Evolutionary conservation across 2,329 filamentous ascomycete genomes (phyloP), one percentile per base, ranked within the genome.

Genomic region (Arachnopeziza araneosa): DNA sequence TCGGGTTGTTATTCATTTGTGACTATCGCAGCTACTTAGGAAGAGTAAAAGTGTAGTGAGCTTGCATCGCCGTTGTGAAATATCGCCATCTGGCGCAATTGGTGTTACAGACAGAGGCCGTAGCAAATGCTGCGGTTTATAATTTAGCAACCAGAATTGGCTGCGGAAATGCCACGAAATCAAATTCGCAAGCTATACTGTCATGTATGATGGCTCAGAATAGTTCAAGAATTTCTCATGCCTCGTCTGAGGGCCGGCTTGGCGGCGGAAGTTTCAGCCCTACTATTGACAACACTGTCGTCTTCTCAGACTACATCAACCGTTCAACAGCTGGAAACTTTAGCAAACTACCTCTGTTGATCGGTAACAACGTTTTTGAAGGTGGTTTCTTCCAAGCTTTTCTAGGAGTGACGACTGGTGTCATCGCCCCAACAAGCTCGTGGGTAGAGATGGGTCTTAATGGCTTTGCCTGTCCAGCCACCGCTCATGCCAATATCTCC

Each of bases 361-460:
- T 71, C 49, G 71, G 71, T 17, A 71, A 66, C 56, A 63, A 59
- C 36, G 63, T 72, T 55, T 65, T 70, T 51, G 71, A 73, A 60
- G 63, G 64, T 17, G 69, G 69, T 3, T 52, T 66, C 10, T 71
- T 67, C 58, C 63, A 64, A 36, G 63, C 64, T 36, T 50, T 60
- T 5, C 51, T 63, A 12, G 63, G 58, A 17, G 24, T 63, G 12
- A 44, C 36, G 2, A 23, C 50, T 17, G 49, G 36, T 22, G 24
- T 24, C 14, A 55, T 51, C 22, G 52, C 60, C 17, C 58, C 64
- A 5, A 54, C 61, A 26, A 24, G 49, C n/a, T 26, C 59, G 30
- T 70, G 67, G 69, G 59, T 64, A n/a, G 59, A 56, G 14, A 54
- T 64, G 22, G 66, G 65, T 54, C 60, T 65, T 22, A 49, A 53